Evolutionary conservation across 2,329 filamentous ascomycete species (phyloP).

Genomic region (Pezicula carpinea): DNA sequence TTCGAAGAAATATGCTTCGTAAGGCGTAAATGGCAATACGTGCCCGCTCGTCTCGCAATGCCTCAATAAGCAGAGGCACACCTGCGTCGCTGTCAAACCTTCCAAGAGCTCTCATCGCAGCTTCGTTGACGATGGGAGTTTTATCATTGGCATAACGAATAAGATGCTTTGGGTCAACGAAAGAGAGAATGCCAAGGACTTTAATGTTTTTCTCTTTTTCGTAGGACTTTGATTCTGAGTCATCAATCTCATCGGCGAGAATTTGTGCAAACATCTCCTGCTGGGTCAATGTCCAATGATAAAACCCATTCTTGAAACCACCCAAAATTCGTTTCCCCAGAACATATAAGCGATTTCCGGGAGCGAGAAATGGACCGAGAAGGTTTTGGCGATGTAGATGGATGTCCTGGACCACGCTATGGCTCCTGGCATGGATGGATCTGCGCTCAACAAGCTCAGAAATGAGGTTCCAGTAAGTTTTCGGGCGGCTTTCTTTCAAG

Average conservation of each 20-base stretch:
- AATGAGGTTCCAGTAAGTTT: no score
- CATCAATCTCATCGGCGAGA: conserved; percentile 6
- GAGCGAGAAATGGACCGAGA: conserved; percentile 2
- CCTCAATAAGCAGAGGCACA: conserved; percentile 6
- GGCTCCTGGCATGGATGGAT: conserved; percentile 1
- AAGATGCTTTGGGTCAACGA: background rate
- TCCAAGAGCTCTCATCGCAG: conserved; percentile 5
- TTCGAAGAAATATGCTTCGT: background rate
- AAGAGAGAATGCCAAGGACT: conserved; percentile 5
- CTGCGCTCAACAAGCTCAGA: background rate
- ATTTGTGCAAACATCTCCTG: conserved; percentile 4
- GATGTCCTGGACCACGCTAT: conserved; percentile 3
- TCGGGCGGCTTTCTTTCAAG: no score
- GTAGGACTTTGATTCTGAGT: background rate
- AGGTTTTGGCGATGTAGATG: conserved; percentile 6
- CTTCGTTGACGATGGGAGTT: conserved; percentile 5
- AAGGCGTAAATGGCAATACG: conserved; percentile 12
- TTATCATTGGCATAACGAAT: background rate
- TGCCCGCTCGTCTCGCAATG: conserved; percentile 5
- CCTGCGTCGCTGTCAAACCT: conserved; percentile 5
- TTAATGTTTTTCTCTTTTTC: conserved; percentile 4
- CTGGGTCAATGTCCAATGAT: conserved; percentile 9
- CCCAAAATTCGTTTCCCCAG: background rate
- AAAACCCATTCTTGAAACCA: conserved; percentile 2
- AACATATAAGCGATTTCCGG: background rate